Conservation (phyloP, 176 grass and related monocot genomes). For the Triticum monococcum region DNA sequence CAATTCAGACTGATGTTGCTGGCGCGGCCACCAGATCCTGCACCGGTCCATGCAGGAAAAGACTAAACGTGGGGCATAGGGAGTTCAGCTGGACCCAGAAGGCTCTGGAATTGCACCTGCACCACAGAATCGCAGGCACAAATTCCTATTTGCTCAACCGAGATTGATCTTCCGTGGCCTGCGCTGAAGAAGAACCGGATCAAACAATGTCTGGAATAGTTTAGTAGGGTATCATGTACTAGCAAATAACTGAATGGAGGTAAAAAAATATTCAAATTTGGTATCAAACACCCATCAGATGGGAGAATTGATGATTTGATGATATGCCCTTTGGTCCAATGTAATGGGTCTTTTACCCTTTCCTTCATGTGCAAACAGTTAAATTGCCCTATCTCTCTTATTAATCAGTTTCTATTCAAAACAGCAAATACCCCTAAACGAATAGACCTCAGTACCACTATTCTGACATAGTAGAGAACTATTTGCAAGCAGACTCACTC, state of each 20-base stretch:
- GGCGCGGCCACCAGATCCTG: slow-evolving; percentile 50
- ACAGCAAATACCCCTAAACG: not conserved
- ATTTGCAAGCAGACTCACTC: not conserved
- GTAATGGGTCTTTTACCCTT: not conserved
- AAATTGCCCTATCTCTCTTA: not conserved
- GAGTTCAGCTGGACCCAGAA: not conserved
- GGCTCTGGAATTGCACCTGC: not conserved
- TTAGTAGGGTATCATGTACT: not conserved
- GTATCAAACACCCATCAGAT: not conserved
- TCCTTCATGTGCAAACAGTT: not conserved
- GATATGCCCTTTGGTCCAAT: not conserved
- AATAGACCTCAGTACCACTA: not conserved
- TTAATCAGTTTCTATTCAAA: not conserved
- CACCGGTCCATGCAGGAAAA: slow-evolving; percentile 22
- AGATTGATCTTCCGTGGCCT: not conserved
- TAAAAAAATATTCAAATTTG: not conserved
- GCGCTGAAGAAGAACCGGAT: not conserved
- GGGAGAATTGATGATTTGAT: not conserved
- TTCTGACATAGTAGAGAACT: not conserved
- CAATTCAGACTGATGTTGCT: slow-evolving; percentile 8
- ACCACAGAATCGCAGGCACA: not conserved
- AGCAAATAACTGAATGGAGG: not conserved
- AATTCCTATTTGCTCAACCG: not conserved
- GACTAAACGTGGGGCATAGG: not conserved
- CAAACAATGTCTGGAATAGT: not conserved